A percentile compares a stretch with the other conserved stretches of the same genome.
Evolutionary conservation across 2,329 filamentous ascomycete species (phyloP).

Genomic region (Diaporthe vaccinii): DNA sequence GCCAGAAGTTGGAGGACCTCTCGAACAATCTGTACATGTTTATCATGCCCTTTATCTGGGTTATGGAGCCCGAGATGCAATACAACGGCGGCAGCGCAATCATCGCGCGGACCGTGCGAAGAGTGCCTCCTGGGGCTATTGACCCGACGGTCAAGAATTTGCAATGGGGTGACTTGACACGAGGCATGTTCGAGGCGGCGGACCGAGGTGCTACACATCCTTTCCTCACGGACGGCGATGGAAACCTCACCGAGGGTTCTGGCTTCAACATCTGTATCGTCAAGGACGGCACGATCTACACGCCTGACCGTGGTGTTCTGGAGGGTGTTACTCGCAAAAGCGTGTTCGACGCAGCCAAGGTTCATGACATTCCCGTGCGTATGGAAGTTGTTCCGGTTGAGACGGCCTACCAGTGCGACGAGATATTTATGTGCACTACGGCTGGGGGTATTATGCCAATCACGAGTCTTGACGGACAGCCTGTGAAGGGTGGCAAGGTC

Average conservation of each 20-base stretch:
- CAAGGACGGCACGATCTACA: constrained; percentile 60
- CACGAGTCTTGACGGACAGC: constrained; percentile 58
- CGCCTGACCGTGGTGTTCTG: constrained; percentile 61
- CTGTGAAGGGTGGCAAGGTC: constrained; percentile 56
- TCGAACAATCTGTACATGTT: constrained; percentile 63
- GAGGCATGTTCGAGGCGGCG: constrained; percentile 59
- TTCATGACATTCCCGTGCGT: constrained; percentile 51
- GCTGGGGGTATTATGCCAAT: constrained; percentile 68
- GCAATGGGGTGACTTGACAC: constrained; percentile 63
- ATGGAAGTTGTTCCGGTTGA: constrained; percentile 58
- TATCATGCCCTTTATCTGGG: constrained; percentile 63
- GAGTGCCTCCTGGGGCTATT: constrained; percentile 59
- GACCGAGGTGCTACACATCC: constrained; percentile 63
- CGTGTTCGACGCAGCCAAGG: constrained; percentile 58
- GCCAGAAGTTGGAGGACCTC: constrained; percentile 49
- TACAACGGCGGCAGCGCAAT: constrained; percentile 56
- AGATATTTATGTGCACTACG: constrained; percentile 67
- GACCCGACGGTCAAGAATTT: constrained; percentile 67
- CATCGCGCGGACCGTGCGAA: constrained; percentile 59
- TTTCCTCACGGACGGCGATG: constrained; percentile 64
- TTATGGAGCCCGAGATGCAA: constrained; percentile 61
- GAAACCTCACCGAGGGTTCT: constrained; percentile 63
- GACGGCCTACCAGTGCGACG: constrained; percentile 57
- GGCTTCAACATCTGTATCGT: constrained; percentile 63
- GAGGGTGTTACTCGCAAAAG: constrained; percentile 63